Base-by-base conservation (phyloP, 2,329 filamentous ascomycete species). In the Chaetomiaceae sp. region DNA sequence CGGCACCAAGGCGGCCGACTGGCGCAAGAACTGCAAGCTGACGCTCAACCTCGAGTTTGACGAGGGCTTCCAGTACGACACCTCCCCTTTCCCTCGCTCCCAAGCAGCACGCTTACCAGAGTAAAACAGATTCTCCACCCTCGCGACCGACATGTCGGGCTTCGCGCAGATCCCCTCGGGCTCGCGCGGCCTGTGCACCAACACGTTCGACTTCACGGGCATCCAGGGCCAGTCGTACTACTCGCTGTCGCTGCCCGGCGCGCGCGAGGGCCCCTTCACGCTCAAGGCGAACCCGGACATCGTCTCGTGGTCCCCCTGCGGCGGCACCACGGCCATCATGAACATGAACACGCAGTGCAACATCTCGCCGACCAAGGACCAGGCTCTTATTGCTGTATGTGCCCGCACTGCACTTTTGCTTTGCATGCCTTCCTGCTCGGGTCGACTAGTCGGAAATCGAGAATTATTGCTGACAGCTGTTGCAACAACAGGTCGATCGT, bases 11-110 rank as follows among this genome's bases (percentile, higher is more conserved):
- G 56, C 56, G 1, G 17, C 54, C 40, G 56, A 58, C 31, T 58
- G 56, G 54, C 48, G 56, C 46, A 58, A 58, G 54, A 58, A 58
- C 54, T 58, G 56, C 57, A 58, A 59, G 52, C 54, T 59, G 21
- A 59, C 57, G 19, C 42, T 59, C n/a, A 59, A 59, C 50, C 33
- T 59, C 13, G 54, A 50, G 43, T 59, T 56, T 20, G 55, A 58
- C 17, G 50, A 56, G 37, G 57, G 57, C 31, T 59, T 59, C 55
- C 54, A 56, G 53, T 58, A 40, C 8, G 49, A 31, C 34, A 8
- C 23, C 27, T 19, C 5, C 8, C 25, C 13, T 31, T 9, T 17
- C 21, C 12, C 35, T n/a, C 19, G 3, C 9, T 14, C n/a, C n/a
- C n/a, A n/a, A n/a, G n/a, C n/a, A n/a, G n/a, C n/a, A n/a, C n/a